Base-by-base conservation (phyloP, 176 grass and related monocot genomes). In the Phoenix dactylifera region DNA sequence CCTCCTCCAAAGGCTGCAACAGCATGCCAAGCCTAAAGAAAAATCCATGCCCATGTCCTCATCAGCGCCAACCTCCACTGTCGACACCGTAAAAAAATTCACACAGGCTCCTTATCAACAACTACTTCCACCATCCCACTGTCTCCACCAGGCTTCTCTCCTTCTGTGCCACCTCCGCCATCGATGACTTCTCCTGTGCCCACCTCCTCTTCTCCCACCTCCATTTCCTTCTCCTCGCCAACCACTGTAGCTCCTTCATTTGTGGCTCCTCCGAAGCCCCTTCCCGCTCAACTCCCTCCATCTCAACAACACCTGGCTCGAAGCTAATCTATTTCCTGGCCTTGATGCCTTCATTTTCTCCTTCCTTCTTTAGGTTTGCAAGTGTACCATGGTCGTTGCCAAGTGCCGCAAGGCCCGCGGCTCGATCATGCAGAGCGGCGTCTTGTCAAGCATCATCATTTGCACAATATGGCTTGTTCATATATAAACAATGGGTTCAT, bases 401-500 rank as follows among this genome's bases (percentile, higher is more conserved):
- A 70, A 70, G 39, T 70, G 30, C 15, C 15, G 35, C 16, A 55
- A 70, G 67, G 55, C 55, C 12, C 49, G 62, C 58, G 24, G 16
- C 12, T 39, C 59, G 25, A 39, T 62, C 49, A 9, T 72, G 16
- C 58, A 24, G 7, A 16, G 10, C 17, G 28, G 59, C 15, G 18
- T 63, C 51, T 20, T 26, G 14, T 54, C 59, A 50, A 20, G 63
- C 20, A 59, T 73, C 26, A 28, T 72, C 50, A 50, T 73, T 4
- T 51, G 59, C 18, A 73, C 6, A 63, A 73, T 51, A 4, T 63
- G 26, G 26, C 54, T 5, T 25, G 50, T 7, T 52, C 28, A 0
- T 89, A 89, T 64, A 56, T 77, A 22, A 78, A 81, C 51, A 75
- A 77, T 69, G 86, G 86, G 22, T 61, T 49, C 39, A 50, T 81